Conservation (phyloP, 805 yeast genomes). For the Yamadazyma ubonensis region DNA sequence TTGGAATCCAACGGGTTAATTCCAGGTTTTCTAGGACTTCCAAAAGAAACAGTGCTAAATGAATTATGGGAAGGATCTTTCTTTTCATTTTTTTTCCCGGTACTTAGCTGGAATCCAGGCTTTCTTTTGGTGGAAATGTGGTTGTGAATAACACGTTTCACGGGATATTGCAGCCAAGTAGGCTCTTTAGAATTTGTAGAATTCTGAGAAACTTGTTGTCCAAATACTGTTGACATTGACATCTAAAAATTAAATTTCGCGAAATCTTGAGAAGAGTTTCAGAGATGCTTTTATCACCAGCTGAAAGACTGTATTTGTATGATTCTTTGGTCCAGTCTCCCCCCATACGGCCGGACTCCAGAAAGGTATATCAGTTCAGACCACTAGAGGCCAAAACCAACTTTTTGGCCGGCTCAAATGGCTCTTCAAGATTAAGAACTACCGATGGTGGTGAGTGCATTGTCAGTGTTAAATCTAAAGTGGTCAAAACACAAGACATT, state of each 20-base stretch:
- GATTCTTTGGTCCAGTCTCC: constrained; percentile 64
- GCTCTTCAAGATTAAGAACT: constrained; percentile 83
- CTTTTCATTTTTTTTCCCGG: constrained; percentile 19
- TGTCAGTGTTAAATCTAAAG: constrained; percentile 86
- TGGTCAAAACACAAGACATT: constrained; percentile 46
- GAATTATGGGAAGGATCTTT: constrained; percentile 16
- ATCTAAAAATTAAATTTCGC: not conserved
- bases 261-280: constrained; percentile 1
- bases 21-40: constrained; percentile 23
- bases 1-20: constrained; percentile 17
- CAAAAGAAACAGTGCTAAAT: constrained; percentile 39
- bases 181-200: constrained; percentile 21
- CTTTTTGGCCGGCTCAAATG: constrained; percentile 84
- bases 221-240: constrained; percentile 5
- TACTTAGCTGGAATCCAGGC: constrained; percentile 37
- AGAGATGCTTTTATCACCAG: constrained; percentile 65
- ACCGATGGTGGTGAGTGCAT: constrained; percentile 93
- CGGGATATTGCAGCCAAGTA: constrained; percentile 36
- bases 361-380: constrained; percentile 70
- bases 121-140: constrained; percentile 42
- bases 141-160: constrained; percentile 39
- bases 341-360: constrained; percentile 82
- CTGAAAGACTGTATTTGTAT: constrained; percentile 73
- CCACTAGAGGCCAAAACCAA: constrained; percentile 82
- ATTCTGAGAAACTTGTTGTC: not conserved